These are phyloP conservation scores for Elaphomyces granulatus DNA, from an alignment of 495 filamentous ascomycete genomes.

Conservation along the genomic window DNA sequence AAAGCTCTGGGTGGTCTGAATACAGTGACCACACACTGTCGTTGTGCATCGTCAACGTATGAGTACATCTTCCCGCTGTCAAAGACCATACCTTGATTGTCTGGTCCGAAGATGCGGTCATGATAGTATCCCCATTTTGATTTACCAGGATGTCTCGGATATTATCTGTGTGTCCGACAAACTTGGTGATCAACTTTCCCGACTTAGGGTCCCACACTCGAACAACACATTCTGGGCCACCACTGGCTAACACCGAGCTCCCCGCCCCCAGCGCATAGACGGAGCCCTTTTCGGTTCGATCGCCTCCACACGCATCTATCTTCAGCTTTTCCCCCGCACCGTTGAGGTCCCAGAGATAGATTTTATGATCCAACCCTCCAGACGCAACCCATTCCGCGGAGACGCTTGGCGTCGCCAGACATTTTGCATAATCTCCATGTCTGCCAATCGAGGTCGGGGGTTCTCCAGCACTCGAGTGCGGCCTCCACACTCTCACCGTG, in stretches of 20 bases:
- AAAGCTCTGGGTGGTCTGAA: slow-evolving; percentile 71
- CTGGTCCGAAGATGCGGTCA: slow-evolving; percentile 92
- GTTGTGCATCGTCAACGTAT: slow-evolving; percentile 97
- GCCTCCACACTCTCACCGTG: slow-evolving; percentile 88
- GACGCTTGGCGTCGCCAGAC: slow-evolving; percentile 60
- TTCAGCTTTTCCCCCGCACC: slow-evolving; percentile 71
- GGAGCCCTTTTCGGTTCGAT: slow-evolving; percentile 78
- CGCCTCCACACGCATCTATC: slow-evolving; percentile 68
- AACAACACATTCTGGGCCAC: slow-evolving; percentile 88
- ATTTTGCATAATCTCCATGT: slow-evolving; percentile 93
- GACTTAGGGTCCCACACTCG: slow-evolving; percentile 84
- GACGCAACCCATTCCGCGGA: slow-evolving; percentile 83
- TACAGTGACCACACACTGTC: slow-evolving; percentile 95
- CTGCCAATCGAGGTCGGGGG: slow-evolving; percentile 74
- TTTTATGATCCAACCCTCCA: slow-evolving; percentile 86
- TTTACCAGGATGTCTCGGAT: slow-evolving; percentile 83
- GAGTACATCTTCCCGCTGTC: slow-evolving; percentile 86
- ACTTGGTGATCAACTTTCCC: slow-evolving; percentile 84
- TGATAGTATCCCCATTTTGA: slow-evolving; percentile 72
- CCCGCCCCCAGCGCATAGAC: slow-evolving; percentile 78
- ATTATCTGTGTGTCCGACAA: slow-evolving; percentile 96
- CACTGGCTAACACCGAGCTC: slow-evolving; percentile 68
- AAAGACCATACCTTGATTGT: slow-evolving; percentile 97
- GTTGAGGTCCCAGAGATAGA: slow-evolving; percentile 84
- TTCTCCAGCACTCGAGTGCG: slow-evolving; percentile 51